These are phyloP conservation scores for Talaromyces sp. DNA, from an alignment of 2,329 filamentous ascomycete genomes.

Conservation along the genomic window DNA sequence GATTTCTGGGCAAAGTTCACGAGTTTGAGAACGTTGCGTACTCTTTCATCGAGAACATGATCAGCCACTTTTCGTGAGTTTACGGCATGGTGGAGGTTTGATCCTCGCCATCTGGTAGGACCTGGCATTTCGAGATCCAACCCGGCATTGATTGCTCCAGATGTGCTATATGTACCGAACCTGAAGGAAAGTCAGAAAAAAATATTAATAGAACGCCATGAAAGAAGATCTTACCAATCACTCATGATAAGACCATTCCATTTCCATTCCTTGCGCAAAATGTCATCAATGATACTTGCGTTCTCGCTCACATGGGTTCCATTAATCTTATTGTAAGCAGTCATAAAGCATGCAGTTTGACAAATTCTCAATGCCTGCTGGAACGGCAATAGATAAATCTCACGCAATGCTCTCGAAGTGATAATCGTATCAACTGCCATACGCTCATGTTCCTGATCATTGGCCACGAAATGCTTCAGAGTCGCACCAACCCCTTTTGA, in stretches of 20 bases:
- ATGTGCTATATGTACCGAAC: slow-evolving; percentile 47
- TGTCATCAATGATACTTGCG: slow-evolving; percentile 39
- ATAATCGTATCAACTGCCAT: slow-evolving; percentile 43
- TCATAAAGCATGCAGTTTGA: slow-evolving; percentile 57
- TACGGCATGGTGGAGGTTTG: slow-evolving; percentile 42
- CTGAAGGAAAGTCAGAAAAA: slow-evolving; percentile 20
- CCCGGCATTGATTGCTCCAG: slow-evolving; percentile 44
- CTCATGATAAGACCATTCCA: slow-evolving; percentile 48
- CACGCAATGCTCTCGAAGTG: slow-evolving; percentile 54
- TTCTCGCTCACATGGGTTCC: slow-evolving; percentile 47
- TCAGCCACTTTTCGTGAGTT: slow-evolving; percentile 56
- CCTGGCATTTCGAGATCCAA: slow-evolving; percentile 50
- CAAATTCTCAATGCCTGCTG: slow-evolving; percentile 58
- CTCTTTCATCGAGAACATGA: slow-evolving; percentile 57
- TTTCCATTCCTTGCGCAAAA: slow-evolving; percentile 46
- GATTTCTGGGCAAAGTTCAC: slow-evolving; percentile 56
- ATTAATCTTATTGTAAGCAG: slow-evolving; percentile 57
- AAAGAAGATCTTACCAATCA: slow-evolving; percentile 35
- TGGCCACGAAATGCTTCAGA: slow-evolving; percentile 62
- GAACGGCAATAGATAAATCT: slow-evolving; percentile 63
- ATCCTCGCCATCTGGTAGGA: slow-evolving; percentile 42
- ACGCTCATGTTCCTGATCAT: slow-evolving; percentile 47
- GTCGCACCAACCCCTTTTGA: slow-evolving; percentile 71
- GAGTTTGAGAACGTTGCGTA: slow-evolving; percentile 56
- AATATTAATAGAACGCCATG: background rate